phyloP scores from a whole-genome alignment of 2,329 filamentous ascomycete genomes.

The Kalmusia sp. region DNA sequence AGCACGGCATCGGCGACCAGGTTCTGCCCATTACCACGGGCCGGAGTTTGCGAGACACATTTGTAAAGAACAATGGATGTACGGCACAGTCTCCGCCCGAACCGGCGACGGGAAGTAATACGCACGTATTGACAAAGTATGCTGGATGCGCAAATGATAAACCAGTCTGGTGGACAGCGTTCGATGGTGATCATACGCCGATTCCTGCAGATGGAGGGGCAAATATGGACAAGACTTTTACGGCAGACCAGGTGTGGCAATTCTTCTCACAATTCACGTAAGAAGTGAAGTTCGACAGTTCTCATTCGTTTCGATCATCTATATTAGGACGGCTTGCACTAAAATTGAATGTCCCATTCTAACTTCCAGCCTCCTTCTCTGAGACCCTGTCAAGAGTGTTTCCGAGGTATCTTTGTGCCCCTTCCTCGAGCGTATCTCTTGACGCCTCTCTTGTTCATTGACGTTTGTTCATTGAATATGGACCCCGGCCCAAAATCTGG shows the following conservation, averaged over 20 bases:
- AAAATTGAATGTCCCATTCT: too few species aligned
- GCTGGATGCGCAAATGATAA: conserved; percentile 37
- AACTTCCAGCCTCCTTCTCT: too few species aligned
- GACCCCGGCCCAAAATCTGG: conserved; percentile 70
- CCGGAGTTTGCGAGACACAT: conserved; percentile 48
- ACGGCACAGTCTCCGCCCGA: conserved; percentile 19
- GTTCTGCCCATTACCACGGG: conserved; percentile 47
- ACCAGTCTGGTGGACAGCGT: conserved; percentile 41
- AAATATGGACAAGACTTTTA: conserved; percentile 9
- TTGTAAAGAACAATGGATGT: conserved; percentile 50
- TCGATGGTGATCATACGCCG: conserved; percentile 1
- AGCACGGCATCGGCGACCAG: conserved; percentile 49
- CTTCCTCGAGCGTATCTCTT: not conserved
- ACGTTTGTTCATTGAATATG: conserved; percentile 19
- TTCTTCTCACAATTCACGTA: conserved; percentile 29
- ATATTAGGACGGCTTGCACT: too few species aligned
- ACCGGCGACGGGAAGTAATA: conserved; percentile 21
- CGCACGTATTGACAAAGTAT: conserved; percentile 25
- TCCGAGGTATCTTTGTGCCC: conserved; percentile 5
- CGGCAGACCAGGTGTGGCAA: conserved; percentile 35
- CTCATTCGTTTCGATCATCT: too few species aligned
- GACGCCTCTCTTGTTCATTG: conserved; percentile 13
- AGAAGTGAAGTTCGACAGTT: too few species aligned
- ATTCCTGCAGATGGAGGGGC: not conserved
- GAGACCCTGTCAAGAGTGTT: too few species aligned